These are phyloP conservation scores for Ganoderma sinense DNA, from an alignment of 1,284 basidiomycete genomes.

Conservation along the genomic window DNA sequence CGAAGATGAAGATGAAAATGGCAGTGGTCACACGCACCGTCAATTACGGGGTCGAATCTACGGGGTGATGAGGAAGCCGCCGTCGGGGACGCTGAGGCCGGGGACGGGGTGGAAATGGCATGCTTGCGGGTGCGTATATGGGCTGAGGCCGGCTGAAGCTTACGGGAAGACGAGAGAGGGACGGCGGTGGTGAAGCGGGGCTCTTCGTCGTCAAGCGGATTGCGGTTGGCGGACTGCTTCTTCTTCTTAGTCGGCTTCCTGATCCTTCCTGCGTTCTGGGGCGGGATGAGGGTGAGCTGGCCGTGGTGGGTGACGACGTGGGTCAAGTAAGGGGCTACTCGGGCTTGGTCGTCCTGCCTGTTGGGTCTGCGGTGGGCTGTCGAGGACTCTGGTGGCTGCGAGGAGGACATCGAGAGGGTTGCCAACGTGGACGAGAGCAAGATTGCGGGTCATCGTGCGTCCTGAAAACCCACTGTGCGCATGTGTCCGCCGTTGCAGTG, in stretches of 20 bases:
- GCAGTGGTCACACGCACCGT: constrained; percentile 26
- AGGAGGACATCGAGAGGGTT: constrained; percentile 25
- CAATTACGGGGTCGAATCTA: constrained; percentile 23
- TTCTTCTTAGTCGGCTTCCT: constrained; percentile 50
- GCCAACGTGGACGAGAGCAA: constrained; percentile 19
- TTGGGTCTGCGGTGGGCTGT: constrained; percentile 16
- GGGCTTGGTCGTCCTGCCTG: constrained; percentile 43
- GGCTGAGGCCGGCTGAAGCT: constrained; percentile 37
- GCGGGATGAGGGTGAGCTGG: constrained; percentile 55
- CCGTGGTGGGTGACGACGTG: constrained; percentile 62
- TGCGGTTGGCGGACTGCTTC: constrained; percentile 20
- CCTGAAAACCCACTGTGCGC: constrained; percentile 1
- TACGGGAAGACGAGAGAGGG: constrained; percentile 36
- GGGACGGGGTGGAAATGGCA: constrained; percentile 28
- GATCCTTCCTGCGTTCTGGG: constrained; percentile 60
- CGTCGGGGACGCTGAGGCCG: constrained; percentile 17
- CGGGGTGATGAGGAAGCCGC: constrained; percentile 1
- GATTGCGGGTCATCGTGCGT: constrained; percentile 20
- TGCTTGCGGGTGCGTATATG: constrained; percentile 36
- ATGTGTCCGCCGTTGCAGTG: not conserved
- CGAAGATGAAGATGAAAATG: not conserved
- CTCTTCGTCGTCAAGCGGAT: constrained; percentile 35
- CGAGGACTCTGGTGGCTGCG: constrained; percentile 20
- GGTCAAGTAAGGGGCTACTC: constrained; percentile 64
- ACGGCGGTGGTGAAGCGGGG: constrained; percentile 46